Evolutionary conservation across 169 alveolate species (phyloP).

Genomic region (Sarcocystis neurona): DNA sequence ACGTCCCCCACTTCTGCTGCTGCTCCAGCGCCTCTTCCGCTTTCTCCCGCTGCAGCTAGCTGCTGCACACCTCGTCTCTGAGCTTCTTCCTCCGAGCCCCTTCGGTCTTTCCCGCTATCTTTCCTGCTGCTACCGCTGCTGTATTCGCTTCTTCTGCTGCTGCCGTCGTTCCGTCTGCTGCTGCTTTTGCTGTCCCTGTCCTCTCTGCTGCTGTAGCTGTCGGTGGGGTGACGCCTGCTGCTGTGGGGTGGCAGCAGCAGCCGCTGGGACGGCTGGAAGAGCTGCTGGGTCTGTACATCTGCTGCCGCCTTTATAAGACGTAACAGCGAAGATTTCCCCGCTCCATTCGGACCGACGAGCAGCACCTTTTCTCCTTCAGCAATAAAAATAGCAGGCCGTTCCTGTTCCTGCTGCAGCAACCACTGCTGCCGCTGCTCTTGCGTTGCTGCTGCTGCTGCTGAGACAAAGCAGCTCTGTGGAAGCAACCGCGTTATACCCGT

Average conservation of each 20-base stretch:
- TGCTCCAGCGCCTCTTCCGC: not conserved
- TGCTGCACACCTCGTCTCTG: not conserved
- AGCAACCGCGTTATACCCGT: no score
- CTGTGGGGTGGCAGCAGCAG: no score
- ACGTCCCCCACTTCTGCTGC: constrained; percentile 22
- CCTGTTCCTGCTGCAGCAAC: constrained; percentile 10
- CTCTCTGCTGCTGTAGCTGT: no score
- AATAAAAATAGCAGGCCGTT: not conserved
- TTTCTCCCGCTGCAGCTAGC: not conserved
- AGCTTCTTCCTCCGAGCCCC: not conserved
- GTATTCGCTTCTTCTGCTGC: not conserved
- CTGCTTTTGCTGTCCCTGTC: no score
- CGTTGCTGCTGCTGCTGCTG: not conserved
- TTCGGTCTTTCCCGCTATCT: not conserved
- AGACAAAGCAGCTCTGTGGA: not conserved
- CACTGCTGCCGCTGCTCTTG: constrained; percentile 45
- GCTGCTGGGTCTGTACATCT: constrained; percentile 21
- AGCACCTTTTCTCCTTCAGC: constrained; percentile 29
- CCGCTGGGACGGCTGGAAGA: not conserved
- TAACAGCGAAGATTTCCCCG: constrained; percentile 61
- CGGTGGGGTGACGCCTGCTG: no score
- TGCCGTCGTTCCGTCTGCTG: not conserved
- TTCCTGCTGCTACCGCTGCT: constrained; percentile 26
- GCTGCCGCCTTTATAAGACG: constrained; percentile 48
- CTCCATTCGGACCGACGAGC: constrained; percentile 66